These are phyloP conservation scores for Handroanthus guayacan DNA, from an alignment of 257 asterid genomes.

Conservation along the genomic window DNA sequence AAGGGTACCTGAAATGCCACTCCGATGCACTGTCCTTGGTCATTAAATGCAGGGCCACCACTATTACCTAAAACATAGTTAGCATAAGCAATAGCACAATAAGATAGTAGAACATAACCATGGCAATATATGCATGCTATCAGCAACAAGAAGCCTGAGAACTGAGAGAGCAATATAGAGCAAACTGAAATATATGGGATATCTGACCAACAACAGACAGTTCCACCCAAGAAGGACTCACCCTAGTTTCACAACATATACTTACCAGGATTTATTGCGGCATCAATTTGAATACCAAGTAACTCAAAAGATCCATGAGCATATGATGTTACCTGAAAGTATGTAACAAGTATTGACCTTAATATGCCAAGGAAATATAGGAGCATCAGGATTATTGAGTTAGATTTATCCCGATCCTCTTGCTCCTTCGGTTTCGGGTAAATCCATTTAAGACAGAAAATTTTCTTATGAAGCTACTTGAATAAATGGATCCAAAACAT, in stretches of 20 bases:
- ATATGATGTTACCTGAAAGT: conserved; percentile 88
- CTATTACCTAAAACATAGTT: conserved; percentile 74
- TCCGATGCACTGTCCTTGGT: conserved; percentile 95
- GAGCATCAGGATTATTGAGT: conserved; percentile 14
- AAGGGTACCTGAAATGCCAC: conserved; percentile 98
- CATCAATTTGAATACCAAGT: conserved; percentile 98
- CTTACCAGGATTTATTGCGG: conserved; percentile 97
- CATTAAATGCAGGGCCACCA: conserved; percentile 99
- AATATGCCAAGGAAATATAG: conserved; percentile 15
- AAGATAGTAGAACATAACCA: conserved; percentile 23
- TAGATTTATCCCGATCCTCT: conserved; percentile 10
- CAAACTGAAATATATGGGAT: conserved; percentile 27
- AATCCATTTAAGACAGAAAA: conserved; percentile 21
- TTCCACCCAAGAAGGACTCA: conserved; percentile 18
- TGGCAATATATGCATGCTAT: neutral
- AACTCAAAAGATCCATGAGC: conserved; percentile 97
- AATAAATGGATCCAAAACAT: conserved; percentile 6
- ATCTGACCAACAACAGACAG: conserved; percentile 17
- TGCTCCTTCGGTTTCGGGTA: neutral
- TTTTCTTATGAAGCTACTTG: neutral
- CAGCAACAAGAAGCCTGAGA: conserved; percentile 2
- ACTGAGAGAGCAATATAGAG: neutral
- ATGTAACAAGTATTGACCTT: conserved; percentile 35
- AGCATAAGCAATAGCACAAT: conserved; percentile 35
- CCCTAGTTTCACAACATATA: conserved; percentile 26